Percentiles rank a stretch among this genome's conserved stretches.
Evolutionary conservation across 306 rosid genomes (phyloP).

Genomic region (Hylodesmum podocarpum): DNA sequence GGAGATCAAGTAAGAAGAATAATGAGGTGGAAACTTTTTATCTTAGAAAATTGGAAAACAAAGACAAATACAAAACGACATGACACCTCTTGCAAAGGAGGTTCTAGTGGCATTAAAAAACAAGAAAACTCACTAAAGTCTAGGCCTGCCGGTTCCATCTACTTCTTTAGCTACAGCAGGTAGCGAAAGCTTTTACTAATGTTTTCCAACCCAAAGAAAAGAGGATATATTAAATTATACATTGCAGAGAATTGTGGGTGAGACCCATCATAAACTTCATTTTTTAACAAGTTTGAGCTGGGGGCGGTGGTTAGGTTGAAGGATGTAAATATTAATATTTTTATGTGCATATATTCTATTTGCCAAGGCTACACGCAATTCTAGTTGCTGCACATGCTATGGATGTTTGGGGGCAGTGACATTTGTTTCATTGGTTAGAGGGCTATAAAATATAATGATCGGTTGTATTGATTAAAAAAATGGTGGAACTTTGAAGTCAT

Average conservation of each 20-base stretch:
- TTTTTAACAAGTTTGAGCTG: background rate
- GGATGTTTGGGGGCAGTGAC: constrained; percentile 16
- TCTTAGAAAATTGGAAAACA: background rate
- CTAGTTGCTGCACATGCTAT: constrained; percentile 39
- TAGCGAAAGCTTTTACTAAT: background rate
- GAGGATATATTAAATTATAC: background rate
- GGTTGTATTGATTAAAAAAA: background rate
- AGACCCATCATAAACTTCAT: background rate
- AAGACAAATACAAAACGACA: constrained; percentile 4
- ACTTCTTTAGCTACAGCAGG: constrained; percentile 12
- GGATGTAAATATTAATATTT: background rate
- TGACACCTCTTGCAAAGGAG: background rate
- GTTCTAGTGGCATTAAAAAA: background rate
- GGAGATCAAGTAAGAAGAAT: background rate
- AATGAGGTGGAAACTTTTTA: background rate
- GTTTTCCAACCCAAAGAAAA: background rate
- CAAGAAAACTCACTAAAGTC: constrained; percentile 14
- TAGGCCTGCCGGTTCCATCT: constrained; percentile 19
- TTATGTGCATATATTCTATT: background rate
- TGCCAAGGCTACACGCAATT: constrained; percentile 30
- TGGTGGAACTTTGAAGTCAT: background rate
- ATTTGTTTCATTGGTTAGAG: constrained; percentile 14
- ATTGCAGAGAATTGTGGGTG: background rate
- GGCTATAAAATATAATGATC: constrained; percentile 6
- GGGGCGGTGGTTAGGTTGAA: constrained; percentile 33